Evolutionary conservation across 2,329 filamentous ascomycete genomes (phyloP).

Genomic region (Trichoderma sp.): DNA sequence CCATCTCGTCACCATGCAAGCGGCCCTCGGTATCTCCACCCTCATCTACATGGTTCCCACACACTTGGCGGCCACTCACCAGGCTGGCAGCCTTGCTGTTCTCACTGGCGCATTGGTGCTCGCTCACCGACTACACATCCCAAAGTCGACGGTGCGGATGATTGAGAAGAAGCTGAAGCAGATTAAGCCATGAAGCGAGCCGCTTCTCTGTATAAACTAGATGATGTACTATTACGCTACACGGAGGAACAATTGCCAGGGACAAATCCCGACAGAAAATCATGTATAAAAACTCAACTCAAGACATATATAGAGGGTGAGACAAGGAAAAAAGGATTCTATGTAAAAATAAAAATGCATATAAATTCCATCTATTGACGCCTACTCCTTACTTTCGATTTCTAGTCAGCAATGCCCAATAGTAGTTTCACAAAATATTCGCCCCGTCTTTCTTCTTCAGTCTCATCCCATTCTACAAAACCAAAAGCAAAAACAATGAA

Average conservation of each 20-base stretch:
- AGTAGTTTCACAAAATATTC: not conserved
- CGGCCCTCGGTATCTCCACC: slow-evolving; percentile 82
- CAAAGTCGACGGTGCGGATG: slow-evolving; percentile 61
- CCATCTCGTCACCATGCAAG: slow-evolving; percentile 79
- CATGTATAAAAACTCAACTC: slow-evolving; percentile 17
- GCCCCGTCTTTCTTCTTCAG: not conserved
- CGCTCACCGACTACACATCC: slow-evolving; percentile 73
- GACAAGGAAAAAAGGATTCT: not conserved
- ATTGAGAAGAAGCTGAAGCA: slow-evolving; percentile 52
- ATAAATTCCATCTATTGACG: slow-evolving; percentile 2
- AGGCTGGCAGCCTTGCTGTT: slow-evolving; percentile 83
- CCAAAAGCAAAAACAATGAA: not conserved
- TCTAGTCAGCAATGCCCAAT: not conserved
- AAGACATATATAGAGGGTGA: not conserved
- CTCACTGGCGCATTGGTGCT: slow-evolving; percentile 79
- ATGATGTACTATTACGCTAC: not conserved
- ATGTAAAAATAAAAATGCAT: not conserved
- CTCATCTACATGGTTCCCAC: slow-evolving; percentile 92
- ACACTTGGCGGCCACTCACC: slow-evolving; percentile 83
- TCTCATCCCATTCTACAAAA: not conserved
- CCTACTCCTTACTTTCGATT: slow-evolving; percentile 1
- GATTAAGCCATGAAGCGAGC: slow-evolving; percentile 17
- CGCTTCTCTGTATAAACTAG: not conserved
- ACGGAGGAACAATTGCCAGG: not conserved
- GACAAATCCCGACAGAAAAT: not conserved